Evolutionary conservation across 257 asterid genomes (phyloP), one percentile per base, ranked within the genome.

Genomic region (Anisodus acutangulus): DNA sequence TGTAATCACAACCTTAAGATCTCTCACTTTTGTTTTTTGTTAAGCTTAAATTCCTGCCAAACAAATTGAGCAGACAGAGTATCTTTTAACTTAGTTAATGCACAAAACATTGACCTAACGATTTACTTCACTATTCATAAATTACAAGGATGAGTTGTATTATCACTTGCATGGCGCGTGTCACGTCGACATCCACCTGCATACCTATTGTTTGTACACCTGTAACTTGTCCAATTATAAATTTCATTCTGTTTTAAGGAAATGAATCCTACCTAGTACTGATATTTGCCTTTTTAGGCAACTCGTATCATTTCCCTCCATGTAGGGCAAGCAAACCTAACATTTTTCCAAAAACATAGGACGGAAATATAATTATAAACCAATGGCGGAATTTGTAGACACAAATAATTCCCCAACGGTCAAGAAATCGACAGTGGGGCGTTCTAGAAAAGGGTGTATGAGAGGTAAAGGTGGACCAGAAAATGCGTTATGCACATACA

Each of bases 391-490:
- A 47, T 74, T 19, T 22, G 80, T 11, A 45, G 31, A 31, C 9
- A 26, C 4, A 64, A 67, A 67, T 19, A 57, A 7, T 47, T 37
- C 64, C 3, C 35, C 80, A 10, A 22, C 37, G 13, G n/a, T 4
- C 17, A 91, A 89, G 88, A 88, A 74, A 79, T 54, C 87, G 1
- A 63, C 82, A 8, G 88, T 53, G 4, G 93, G 93, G 12, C 86
- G 94, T 17, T 90, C 94, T 0, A 80, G 98, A 39, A 93, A 93
- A 86, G 97, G 98, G 9, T 91, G 95, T 88, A 94, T 93, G 98
- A 90, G 92, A 53, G 97, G 97, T 2, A 94, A 93, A 80, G 98
- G 98, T 2, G 97, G 98, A 0, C 98, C 98, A 6, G 95, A 94
- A 22, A 94, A 94, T 81, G 91, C 94, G 13, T 85, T 85, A 3